Percentiles rank a stretch among this genome's conserved stretches.
These are phyloP conservation scores for Cryphonectria parasitica DNA, from an alignment of 2,329 filamentous ascomycete genomes.

Conservation along the genomic window DNA sequence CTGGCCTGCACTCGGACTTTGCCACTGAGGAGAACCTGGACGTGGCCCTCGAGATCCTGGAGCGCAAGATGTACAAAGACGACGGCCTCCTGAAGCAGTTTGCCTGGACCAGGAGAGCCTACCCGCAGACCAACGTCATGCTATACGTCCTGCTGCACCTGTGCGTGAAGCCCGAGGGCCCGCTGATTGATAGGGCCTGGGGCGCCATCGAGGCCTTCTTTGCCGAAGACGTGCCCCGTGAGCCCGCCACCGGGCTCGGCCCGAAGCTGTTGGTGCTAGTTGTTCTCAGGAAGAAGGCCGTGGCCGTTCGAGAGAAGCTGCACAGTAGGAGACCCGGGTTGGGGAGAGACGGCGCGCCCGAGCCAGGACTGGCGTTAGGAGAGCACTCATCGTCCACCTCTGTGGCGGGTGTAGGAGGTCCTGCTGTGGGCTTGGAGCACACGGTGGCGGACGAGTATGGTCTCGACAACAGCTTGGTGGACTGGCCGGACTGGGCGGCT, in stretches of 20 bases:
- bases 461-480: slow-evolving; percentile 7
- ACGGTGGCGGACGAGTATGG: background rate
- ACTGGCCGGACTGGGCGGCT: slow-evolving; percentile 12
- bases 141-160: slow-evolving; percentile 30
- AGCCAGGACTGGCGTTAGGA: background rate
- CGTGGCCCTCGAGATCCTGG: slow-evolving; percentile 22
- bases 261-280: slow-evolving; percentile 14
- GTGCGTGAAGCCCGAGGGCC: slow-evolving; percentile 25
- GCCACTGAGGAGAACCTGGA: slow-evolving; percentile 33
- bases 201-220: background rate
- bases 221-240: background rate
- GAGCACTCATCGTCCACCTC: background rate
- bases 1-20: slow-evolving; percentile 17
- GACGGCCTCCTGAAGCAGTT: slow-evolving; percentile 22
- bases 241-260: background rate
- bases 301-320: slow-evolving; percentile 3
- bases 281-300: slow-evolving; percentile 4
- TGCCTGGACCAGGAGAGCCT: slow-evolving; percentile 19
- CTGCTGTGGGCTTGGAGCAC: background rate
- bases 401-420: background rate
- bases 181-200: slow-evolving; percentile 9
- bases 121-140: slow-evolving; percentile 27
- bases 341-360: background rate
- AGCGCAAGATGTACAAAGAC: slow-evolving; percentile 10
- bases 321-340: background rate